Base-by-base conservation (phyloP, 108 stramenopile species). In the Craspedostauros australis region DNA sequence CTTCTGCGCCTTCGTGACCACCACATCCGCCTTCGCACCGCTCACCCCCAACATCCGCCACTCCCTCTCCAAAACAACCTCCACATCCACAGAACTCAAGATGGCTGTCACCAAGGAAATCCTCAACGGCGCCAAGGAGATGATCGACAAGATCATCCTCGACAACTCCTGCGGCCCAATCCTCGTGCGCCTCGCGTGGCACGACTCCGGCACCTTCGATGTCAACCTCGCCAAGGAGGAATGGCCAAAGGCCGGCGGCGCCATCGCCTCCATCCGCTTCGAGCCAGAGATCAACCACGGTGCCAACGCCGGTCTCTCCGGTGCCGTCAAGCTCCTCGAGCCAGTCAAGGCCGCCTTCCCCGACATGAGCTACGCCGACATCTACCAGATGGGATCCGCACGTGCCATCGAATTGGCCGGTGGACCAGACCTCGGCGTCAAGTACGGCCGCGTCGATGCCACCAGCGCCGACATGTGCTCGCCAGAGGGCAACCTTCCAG, bases 131-230 rank as follows among this genome's bases (percentile, higher is more conserved):
- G 93, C 95, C 23, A 79, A 90, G 77, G 70, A 77, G 34, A 86
- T 88, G 57, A 91, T 99, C 46, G 95, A 96, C 39, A 77, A 76
- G 9, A 68, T 91, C 46, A 54, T 99, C 55, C 65, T 84, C 58
- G 86, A 94, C 48, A 88, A 95, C 66, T 77, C 77, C 49, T 80
- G 80, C 50, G 84, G 85, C 28, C 95, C 91, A 30, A 72, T 95
- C 32, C 60, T 95, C 37, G 89, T 99, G 15, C 95, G 98, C 32
- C 82, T 99, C 38, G 96, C 96, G 1, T 99, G 96, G 96, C 98
- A 99, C 56, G 84, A 89, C 42, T 82, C 95, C 37, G 96, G 94
- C 32, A 91, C 91, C 54, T 91, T 62, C 56, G 79, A 82, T 57
- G 57, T 64, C 33, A 66, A 75, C 47, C n/a, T n/a, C n/a, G 55